Conservation (phyloP, 2,329 filamentous ascomycete species). For the Escovopsis sp. region DNA sequence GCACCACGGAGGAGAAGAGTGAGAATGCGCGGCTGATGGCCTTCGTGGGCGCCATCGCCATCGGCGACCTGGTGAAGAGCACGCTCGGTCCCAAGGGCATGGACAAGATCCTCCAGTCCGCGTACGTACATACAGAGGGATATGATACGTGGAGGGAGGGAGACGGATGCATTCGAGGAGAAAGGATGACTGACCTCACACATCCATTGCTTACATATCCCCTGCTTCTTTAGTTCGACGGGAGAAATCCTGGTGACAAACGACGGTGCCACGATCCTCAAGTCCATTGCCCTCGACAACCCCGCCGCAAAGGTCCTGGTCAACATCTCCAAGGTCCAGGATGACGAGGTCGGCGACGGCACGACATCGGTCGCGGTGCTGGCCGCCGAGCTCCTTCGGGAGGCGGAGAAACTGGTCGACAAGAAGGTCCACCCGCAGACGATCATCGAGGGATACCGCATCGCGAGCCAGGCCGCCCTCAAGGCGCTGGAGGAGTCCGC, state of each 20-base stretch:
- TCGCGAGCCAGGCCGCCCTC: constrained; percentile 83
- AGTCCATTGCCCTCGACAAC: constrained; percentile 96
- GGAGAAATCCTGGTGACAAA: constrained; percentile 98
- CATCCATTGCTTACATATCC: constrained; percentile 4
- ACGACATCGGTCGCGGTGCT: constrained; percentile 96
- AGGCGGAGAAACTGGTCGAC: constrained; percentile 93
- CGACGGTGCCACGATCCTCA: constrained; percentile 94
- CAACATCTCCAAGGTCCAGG: constrained; percentile 98
- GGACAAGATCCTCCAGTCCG: constrained; percentile 96
- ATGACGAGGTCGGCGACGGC: constrained; percentile 95
- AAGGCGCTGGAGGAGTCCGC: constrained; percentile 70
- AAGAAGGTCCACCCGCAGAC: constrained; percentile 99
- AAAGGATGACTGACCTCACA: no score
- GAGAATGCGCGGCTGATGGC: constrained; percentile 98
- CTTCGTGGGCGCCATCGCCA: constrained; percentile 94
- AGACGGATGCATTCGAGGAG: no score
- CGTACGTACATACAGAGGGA: constrained; percentile 41
- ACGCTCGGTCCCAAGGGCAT: constrained; percentile 95
- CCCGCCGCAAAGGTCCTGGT: constrained; percentile 95
- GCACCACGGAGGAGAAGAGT: constrained; percentile 93
- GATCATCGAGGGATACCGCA: constrained; percentile 96
- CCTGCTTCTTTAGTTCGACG: constrained; percentile 50
- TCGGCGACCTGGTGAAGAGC: constrained; percentile 94
- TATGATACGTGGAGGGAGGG: no score
- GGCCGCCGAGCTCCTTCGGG: constrained; percentile 83